Evolutionary conservation across 106 monocot species (phyloP).

Genomic region (Acanthochlamys bracteata): DNA sequence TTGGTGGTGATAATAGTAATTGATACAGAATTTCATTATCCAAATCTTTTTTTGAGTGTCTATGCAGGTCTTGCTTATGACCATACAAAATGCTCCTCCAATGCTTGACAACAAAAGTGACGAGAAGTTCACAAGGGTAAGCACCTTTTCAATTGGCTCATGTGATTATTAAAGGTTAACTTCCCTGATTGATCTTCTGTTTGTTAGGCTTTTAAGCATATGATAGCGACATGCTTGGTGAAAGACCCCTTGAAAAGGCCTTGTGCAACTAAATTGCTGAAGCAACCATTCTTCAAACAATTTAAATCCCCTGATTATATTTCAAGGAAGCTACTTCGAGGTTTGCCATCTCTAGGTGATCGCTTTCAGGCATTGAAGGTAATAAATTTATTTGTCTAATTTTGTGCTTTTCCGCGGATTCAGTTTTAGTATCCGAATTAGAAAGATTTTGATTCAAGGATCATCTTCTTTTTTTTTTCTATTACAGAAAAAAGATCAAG

Average conservation of each 20-base stretch:
- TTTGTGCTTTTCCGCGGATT: background rate
- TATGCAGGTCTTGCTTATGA: constrained; percentile 78
- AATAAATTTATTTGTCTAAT: background rate
- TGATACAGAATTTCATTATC: background rate
- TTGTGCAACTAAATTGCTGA: constrained; percentile 65
- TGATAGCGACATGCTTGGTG: constrained; percentile 85
- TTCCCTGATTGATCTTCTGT: constrained; percentile 3
- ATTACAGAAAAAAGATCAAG: constrained; percentile 60
- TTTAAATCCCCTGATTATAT: constrained; percentile 74
- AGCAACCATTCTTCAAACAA: constrained; percentile 86
- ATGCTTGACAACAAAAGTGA: constrained; percentile 62
- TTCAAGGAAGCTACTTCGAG: constrained; percentile 54
- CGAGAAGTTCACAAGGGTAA: constrained; percentile 89
- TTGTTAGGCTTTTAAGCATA: constrained; percentile 62
- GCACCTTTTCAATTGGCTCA: background rate
- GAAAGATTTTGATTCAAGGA: background rate
- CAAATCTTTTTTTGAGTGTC: background rate
- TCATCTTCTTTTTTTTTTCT: background rate
- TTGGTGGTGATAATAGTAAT: background rate
- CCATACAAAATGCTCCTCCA: constrained; percentile 88
- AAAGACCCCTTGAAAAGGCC: constrained; percentile 93
- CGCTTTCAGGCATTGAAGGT: constrained; percentile 78
- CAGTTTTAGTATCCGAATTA: background rate
- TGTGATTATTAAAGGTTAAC: background rate
- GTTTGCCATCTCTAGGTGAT: constrained; percentile 70